Percentiles rank a stretch among this genome's conserved stretches.
Evolutionary conservation across 768 basidiomycete species (phyloP).

Genomic region (Hygrocybe punicea): DNA sequence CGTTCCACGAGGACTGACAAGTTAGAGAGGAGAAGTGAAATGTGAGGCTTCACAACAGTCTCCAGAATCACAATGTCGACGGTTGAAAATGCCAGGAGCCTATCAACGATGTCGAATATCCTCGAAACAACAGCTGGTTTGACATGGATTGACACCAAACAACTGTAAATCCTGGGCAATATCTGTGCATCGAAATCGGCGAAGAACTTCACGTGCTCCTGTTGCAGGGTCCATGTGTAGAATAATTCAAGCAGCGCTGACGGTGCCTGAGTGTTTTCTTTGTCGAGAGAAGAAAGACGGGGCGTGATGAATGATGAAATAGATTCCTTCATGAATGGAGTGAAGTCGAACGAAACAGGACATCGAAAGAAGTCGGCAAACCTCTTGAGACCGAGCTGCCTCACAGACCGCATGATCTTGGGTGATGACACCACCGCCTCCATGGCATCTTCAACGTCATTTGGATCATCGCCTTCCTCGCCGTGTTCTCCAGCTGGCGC

Average conservation of each 20-base stretch:
- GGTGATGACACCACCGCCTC: conserved; percentile 27
- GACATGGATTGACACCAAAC: conserved; percentile 77
- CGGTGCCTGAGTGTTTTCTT: conserved; percentile 89
- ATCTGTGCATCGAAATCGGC: conserved; percentile 64
- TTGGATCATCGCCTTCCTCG: conserved; percentile 37
- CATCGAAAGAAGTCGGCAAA: conserved; percentile 84
- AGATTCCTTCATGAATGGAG: conserved; percentile 60
- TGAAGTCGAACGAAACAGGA: conserved; percentile 71
- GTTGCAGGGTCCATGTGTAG: conserved; percentile 64
- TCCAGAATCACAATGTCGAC: conserved; percentile 50
- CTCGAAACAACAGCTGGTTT: conserved; percentile 78
- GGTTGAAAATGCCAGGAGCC: conserved; percentile 54
- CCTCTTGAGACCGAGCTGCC: conserved; percentile 82
- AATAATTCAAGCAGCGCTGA: conserved; percentile 87
- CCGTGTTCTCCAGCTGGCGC: conserved; percentile 37
- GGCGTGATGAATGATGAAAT: conserved; percentile 79
- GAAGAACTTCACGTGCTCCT: conserved; percentile 58
- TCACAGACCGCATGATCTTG: conserved; percentile 56
- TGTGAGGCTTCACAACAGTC: conserved; percentile 61
- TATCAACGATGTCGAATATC: conserved; percentile 83
- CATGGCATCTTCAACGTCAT: conserved; percentile 35
- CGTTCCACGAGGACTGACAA: conserved; percentile 66
- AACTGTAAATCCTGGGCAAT: conserved; percentile 76
- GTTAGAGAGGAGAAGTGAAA: conserved; percentile 67
- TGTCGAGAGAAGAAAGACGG: conserved; percentile 67